Conservation (phyloP, 2,329 filamentous ascomycete genomes). For the Cylindrodendrum hubeiense region DNA sequence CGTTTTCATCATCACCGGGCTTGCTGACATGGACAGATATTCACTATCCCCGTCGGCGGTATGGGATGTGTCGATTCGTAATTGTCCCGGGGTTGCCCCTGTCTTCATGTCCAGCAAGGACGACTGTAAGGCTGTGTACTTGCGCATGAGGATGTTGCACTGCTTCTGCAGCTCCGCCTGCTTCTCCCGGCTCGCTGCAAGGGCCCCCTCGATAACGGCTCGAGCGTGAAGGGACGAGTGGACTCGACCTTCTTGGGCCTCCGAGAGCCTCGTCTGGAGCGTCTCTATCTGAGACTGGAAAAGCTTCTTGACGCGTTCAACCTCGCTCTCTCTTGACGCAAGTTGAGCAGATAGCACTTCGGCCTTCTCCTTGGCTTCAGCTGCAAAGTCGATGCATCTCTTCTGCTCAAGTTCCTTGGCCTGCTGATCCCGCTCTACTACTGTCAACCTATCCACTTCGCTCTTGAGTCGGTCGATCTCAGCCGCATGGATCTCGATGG, state of each 20-base stretch:
- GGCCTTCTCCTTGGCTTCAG: conserved; percentile 69
- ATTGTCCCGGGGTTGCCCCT: conserved; percentile 39
- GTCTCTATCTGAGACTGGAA: conserved; percentile 63
- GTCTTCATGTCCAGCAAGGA: conserved; percentile 62
- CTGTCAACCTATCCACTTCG: conserved; percentile 71
- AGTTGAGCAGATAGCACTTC: conserved; percentile 71
- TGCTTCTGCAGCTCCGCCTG: conserved; percentile 67
- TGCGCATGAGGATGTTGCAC: conserved; percentile 61
- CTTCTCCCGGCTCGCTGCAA: conserved; percentile 66
- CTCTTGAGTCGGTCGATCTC: conserved; percentile 71
- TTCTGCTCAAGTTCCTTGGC: conserved; percentile 72
- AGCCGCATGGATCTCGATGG: conserved; percentile 70
- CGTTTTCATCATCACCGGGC: conserved; percentile 53
- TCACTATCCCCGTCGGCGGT: conserved; percentile 49
- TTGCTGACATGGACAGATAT: conserved; percentile 52
- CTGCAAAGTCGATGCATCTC: conserved; percentile 67
- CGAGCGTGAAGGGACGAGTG: conserved; percentile 46
- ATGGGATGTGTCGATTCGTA: conserved; percentile 38
- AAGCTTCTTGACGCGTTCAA: conserved; percentile 56
- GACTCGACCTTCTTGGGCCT: conserved; percentile 48
- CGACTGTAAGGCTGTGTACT: conserved; percentile 65
- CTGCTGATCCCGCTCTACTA: conserved; percentile 72
- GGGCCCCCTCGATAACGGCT: conserved; percentile 56
- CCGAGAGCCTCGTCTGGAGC: conserved; percentile 60
- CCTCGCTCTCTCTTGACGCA: conserved; percentile 60